phyloP scores from a whole-genome alignment of 257 asterid species.

The Petrea volubilis region DNA sequence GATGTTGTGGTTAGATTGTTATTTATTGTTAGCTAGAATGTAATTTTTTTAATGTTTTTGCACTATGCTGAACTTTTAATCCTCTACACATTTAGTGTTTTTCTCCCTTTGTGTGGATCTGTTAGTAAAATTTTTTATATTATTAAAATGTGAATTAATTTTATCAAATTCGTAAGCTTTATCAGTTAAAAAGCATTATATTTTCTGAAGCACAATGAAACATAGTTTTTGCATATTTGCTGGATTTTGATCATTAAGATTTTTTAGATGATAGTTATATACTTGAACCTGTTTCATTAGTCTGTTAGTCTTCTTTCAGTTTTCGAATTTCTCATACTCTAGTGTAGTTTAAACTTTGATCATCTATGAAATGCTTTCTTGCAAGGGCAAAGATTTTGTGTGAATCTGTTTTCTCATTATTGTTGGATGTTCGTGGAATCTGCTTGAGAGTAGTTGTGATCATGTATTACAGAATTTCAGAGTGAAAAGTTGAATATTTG shows the following conservation, averaged over 20 bases:
- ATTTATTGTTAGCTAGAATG: background rate
- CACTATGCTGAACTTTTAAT: background rate
- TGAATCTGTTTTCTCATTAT: constrained; percentile 2
- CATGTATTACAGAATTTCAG: background rate
- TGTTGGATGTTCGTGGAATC: constrained; percentile 10
- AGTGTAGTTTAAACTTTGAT: constrained; percentile 13
- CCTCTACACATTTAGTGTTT: background rate
- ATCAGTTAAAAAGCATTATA: background rate
- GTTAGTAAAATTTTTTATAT: background rate
- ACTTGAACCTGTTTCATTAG: background rate
- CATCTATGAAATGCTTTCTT: background rate
- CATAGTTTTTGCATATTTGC: constrained; percentile 1
- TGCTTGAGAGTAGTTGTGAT: background rate
- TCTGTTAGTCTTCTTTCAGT: background rate
- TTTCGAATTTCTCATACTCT: background rate
- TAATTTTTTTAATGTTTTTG: background rate
- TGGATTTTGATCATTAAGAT: background rate
- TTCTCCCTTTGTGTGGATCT: background rate
- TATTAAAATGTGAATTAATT: background rate
- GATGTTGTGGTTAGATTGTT: background rate
- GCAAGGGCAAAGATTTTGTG: background rate
- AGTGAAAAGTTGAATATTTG: constrained; percentile 11
- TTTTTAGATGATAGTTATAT: background rate
- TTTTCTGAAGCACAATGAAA: background rate
- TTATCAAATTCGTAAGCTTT: background rate